phyloP scores from a whole-genome alignment of 1,139 yeast genomes.

The Yamadazyma triangularis region DNA sequence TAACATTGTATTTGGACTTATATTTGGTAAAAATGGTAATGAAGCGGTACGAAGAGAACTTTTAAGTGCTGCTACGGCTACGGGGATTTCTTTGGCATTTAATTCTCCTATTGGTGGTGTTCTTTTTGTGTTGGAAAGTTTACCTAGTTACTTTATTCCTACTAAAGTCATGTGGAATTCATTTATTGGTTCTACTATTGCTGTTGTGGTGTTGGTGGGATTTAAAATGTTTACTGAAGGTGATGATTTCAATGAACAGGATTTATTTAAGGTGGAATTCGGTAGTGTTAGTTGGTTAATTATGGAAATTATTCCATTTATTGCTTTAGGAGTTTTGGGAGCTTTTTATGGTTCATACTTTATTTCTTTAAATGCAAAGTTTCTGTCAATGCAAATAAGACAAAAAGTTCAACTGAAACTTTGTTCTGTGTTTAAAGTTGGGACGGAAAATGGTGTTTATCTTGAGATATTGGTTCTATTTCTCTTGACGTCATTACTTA shows the following conservation, averaged over 20 bases:
- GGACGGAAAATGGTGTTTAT: conserved; percentile 18
- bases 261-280: conserved; percentile 58
- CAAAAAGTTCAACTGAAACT: conserved; percentile 15
- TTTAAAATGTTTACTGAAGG: conserved; percentile 56
- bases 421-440: conserved; percentile 12
- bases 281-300: conserved; percentile 73
- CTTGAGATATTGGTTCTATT: conserved; percentile 50
- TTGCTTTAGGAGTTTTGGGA: conserved; percentile 62
- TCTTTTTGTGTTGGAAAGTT: conserved; percentile 72
- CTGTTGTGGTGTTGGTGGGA: conserved; percentile 60
- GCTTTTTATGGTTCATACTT: conserved; percentile 62
- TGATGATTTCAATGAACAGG: conserved; percentile 47
- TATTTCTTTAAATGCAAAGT: conserved; percentile 42
- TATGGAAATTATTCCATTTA: conserved; percentile 65
- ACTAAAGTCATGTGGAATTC: conserved; percentile 75
- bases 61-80: conserved; percentile 82
- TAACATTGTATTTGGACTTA: conserved; percentile 24
- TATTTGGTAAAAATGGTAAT: conserved; percentile 40
- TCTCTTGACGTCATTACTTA: conserved; percentile 46
- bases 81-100: conserved; percentile 92
- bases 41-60: conserved; percentile 60
- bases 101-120: conserved; percentile 96
- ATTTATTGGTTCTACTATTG: conserved; percentile 71
- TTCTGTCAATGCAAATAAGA: conserved; percentile 18
- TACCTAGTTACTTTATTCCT: conserved; percentile 60